Conservation (phyloP, 1,139 yeast species). For the Petasospora rhodanensis region DNA sequence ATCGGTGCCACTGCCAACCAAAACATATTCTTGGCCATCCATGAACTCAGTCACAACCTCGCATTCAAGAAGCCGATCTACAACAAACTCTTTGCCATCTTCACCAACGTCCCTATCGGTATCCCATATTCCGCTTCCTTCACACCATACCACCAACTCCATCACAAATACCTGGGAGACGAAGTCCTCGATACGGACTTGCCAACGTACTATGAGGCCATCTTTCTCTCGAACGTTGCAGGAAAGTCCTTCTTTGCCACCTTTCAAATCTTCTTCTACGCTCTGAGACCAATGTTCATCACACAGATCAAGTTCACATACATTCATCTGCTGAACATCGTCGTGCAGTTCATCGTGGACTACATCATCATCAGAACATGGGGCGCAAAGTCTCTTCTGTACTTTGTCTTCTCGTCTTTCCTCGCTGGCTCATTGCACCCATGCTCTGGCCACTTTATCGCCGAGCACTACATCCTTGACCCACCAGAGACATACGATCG, state of each 20-base stretch:
- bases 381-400: conserved; percentile 62
- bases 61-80: conserved; percentile 77
- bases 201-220: conserved; percentile 75
- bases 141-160: conserved; percentile 87
- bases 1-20: conserved; percentile 87
- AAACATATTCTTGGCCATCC: conserved; percentile 81
- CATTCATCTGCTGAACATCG: conserved; percentile 66
- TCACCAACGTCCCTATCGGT: conserved; percentile 82
- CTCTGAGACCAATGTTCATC: conserved; percentile 83
- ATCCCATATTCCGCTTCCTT: conserved; percentile 88
- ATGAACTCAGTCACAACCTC: conserved; percentile 80
- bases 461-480: conserved; percentile 81
- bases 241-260: conserved; percentile 92
- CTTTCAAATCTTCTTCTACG: conserved; percentile 84
- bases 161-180: conserved; percentile 90
- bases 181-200: conserved; percentile 79
- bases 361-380: conserved; percentile 47
- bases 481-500: conserved; percentile 42
- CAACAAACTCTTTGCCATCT: conserved; percentile 72
- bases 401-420: conserved; percentile 73
- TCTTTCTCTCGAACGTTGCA: conserved; percentile 65
- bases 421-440: conserved; percentile 92
- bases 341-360: conserved; percentile 58
- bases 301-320: conserved; percentile 70
- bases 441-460: conserved; percentile 91